Evolutionary conservation across 2,329 filamentous ascomycete genomes (phyloP), one percentile per base, ranked within the genome.

Genomic region (Periconia digitata): DNA sequence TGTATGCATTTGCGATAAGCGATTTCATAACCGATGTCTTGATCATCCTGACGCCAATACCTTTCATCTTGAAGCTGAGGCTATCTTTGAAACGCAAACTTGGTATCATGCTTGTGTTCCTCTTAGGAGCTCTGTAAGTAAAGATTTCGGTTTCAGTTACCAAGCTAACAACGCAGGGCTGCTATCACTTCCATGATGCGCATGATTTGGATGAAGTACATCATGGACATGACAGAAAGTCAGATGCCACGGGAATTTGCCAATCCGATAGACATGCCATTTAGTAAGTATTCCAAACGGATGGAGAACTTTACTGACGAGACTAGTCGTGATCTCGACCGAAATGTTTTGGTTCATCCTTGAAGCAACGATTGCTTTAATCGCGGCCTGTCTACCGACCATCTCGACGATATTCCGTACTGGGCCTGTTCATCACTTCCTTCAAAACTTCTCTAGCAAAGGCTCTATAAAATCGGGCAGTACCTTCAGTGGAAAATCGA

Each of bases 341-440:
- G 47, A 46, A 38, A 7, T 50, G 2, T 50, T 50, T 32, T 46
- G 47, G 47, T 42, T 41, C 20, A 18, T 50, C 3, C 36, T 50
- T 15, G 47, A 50, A 24, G 24, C 22, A 2, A 35, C 23, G n/a
- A 16, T 46, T 7, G 47, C 43, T 6, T 37, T 50, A 5, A 29
- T 50, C 17, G 39, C 47, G 18, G 43, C 42, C 2, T 50, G 42
- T 35, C 38, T 49, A 23, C 47, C 47, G 17, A 15, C 47, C 5
- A 43, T 50, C 15, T 38, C 42, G 10, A 40, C 37, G 2, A 24
- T 49, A n/a, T 32, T 23, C 4, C 24, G 36, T 12, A 39, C 21
- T 17, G 27, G 29, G 7, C 22, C 37, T 15, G 47, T 49, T 38
- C 41, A 49, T 16, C 21, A 16, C n/a, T 29, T 49, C 27, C 17